Conservation (phyloP, 106 monocot genomes). For the Phalaenopsis equestris region DNA sequence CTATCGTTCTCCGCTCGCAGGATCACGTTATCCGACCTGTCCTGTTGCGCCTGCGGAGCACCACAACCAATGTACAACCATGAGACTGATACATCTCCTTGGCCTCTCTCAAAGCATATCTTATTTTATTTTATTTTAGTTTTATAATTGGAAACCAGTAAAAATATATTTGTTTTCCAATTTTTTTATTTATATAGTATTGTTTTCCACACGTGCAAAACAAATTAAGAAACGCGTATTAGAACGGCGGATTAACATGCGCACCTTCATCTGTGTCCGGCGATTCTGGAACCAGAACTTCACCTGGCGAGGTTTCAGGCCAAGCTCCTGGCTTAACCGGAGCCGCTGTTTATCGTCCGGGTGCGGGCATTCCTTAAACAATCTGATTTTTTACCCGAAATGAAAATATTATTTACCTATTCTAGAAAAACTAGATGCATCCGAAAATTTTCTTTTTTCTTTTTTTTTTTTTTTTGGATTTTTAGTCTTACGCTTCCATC, state of each 20-base stretch:
- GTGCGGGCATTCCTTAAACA: constrained; percentile 97
- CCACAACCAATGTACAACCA: not conserved
- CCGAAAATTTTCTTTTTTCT: not conserved
- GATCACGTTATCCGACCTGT: constrained; percentile 74
- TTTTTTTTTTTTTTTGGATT: not conserved
- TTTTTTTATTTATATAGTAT: not conserved
- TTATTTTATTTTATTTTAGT: not conserved
- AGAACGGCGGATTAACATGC: not conserved
- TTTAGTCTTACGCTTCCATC: constrained; percentile 73
- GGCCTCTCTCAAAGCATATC: not conserved
- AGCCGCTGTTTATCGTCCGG: constrained; percentile 97
- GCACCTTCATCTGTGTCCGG: constrained; percentile 96
- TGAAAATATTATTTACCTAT: not conserved
- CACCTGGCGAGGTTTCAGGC: constrained; percentile 91
- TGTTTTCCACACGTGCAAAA: too few species aligned
- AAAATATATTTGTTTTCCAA: not conserved
- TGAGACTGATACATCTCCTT: not conserved
- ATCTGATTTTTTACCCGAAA: constrained; percentile 24
- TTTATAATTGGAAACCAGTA: not conserved
- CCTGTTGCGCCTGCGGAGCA: constrained; percentile 78
- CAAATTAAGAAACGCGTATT: not conserved
- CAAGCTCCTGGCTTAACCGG: constrained; percentile 91
- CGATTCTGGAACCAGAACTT: constrained; percentile 99
- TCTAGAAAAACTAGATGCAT: not conserved
- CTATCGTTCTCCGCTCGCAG: constrained; percentile 85